Conservation (phyloP, 805 yeast species). For the Candida krabiensis region DNA sequence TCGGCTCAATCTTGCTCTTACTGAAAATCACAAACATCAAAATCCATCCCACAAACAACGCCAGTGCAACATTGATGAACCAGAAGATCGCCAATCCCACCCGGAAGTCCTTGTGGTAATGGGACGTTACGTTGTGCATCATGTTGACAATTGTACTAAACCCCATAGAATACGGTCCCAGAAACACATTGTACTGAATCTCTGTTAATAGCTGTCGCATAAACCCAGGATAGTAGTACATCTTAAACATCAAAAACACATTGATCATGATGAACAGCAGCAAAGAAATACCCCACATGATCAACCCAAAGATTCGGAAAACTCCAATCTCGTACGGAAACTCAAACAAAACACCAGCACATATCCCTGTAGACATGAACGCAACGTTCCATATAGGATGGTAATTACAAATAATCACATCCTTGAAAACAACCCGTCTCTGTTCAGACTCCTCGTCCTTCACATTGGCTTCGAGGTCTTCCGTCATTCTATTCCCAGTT, state of each 20-base stretch:
- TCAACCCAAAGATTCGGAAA: constrained; percentile 23
- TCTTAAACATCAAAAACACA: constrained; percentile 36
- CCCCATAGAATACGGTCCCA: constrained; percentile 87
- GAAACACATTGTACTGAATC: constrained; percentile 53
- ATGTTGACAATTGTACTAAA: constrained; percentile 61
- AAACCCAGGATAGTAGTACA: constrained; percentile 28
- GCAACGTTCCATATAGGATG: constrained; percentile 66
- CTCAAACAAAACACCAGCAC: constrained; percentile 52
- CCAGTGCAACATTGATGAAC: constrained; percentile 62
- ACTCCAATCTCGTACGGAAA: constrained; percentile 46
- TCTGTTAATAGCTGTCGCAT: constrained; percentile 33
- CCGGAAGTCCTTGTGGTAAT: constrained; percentile 30
- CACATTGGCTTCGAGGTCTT: background rate
- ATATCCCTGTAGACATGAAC: constrained; percentile 80
- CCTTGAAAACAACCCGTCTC: constrained; percentile 12
- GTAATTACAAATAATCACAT: constrained; percentile 28
- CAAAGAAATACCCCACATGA: constrained; percentile 53
- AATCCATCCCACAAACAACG: constrained; percentile 59
- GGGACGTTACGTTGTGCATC: constrained; percentile 42
- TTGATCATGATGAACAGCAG: constrained; percentile 44
- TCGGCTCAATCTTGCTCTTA: constrained; percentile 34
- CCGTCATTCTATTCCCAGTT: no score
- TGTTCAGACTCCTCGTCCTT: no score
- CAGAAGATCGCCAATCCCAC: constrained; percentile 54
- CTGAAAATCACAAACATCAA: constrained; percentile 49